A percentile compares a stretch with the other conserved stretches of the same genome.
Conservation (phyloP, 2,329 filamentous ascomycete genomes). For the Lachnellula occidentalis region DNA sequence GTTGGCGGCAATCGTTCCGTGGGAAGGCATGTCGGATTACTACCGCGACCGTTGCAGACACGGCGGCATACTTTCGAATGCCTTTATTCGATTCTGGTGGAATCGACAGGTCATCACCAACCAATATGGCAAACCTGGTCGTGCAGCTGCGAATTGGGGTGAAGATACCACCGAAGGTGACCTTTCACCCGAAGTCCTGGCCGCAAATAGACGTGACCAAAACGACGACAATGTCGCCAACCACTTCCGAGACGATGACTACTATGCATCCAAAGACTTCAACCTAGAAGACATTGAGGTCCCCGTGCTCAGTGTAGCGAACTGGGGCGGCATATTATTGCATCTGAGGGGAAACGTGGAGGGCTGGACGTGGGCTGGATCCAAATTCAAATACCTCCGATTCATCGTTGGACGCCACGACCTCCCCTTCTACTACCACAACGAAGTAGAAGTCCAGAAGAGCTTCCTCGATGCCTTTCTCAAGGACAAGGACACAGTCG, state of each 20-base stretch:
- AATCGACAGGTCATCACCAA: conserved; percentile 59
- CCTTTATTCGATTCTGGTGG: conserved; percentile 62
- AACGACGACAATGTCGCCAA: conserved; percentile 42
- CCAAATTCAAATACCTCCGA: conserved; percentile 61
- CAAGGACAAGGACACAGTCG: conserved; percentile 56
- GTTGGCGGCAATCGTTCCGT: conserved; percentile 45
- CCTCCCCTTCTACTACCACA: conserved; percentile 65
- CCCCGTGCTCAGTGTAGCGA: conserved; percentile 60
- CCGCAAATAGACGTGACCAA: conserved; percentile 36
- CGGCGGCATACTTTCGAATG: conserved; percentile 54
- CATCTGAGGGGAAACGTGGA: conserved; percentile 66
- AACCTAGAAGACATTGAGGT: conserved; percentile 60
- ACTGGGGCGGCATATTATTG: conserved; percentile 66
- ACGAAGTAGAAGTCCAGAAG: conserved; percentile 62
- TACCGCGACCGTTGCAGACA: conserved; percentile 54
- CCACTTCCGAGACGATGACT: conserved; percentile 47
- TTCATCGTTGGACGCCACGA: conserved; percentile 68
- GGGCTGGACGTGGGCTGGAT: conserved; percentile 58
- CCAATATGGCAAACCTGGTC: conserved; percentile 57
- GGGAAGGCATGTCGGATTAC: conserved; percentile 52
- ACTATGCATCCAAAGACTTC: conserved; percentile 41
- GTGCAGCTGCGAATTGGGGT: conserved; percentile 32
- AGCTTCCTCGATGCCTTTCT: conserved; percentile 68
- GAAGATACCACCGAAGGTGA: conserved; percentile 52
- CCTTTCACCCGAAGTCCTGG: conserved; percentile 41